Percentiles rank a stretch among this genome's conserved stretches.
Evolutionary conservation across 352 stramenopile genomes (phyloP).

Genomic region (Phytophthora colocasiae): DNA sequence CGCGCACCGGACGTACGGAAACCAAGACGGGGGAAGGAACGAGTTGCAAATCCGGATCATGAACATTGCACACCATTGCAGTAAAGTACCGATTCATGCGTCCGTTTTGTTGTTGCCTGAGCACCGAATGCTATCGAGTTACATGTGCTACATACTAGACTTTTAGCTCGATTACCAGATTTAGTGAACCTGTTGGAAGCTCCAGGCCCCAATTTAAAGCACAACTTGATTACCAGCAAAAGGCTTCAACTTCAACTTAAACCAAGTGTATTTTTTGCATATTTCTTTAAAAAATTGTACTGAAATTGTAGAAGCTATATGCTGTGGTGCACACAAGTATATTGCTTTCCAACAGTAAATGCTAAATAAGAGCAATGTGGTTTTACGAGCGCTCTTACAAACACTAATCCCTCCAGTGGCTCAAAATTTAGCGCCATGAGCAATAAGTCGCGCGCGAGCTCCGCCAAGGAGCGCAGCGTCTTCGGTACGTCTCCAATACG

Average conservation of each 20-base stretch:
- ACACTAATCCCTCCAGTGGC: constrained; percentile 16
- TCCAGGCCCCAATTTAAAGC: no score
- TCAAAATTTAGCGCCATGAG: constrained; percentile 35
- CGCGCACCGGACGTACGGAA: not conserved
- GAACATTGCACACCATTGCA: constrained; percentile 12
- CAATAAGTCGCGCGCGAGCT: constrained; percentile 64
- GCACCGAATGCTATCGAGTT: not conserved
- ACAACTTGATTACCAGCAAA: no score
- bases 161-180: not conserved
- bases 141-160: not conserved
- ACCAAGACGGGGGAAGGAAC: constrained; percentile 8
- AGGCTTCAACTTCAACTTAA: constrained; percentile 9
- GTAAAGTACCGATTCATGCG: not conserved
- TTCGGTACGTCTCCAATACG: constrained; percentile 62
- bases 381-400: constrained; percentile 5
- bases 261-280: not conserved
- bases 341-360: not conserved
- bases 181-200: no score
- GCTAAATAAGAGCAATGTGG: not conserved
- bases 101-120: constrained; percentile 6
- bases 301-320: not conserved
- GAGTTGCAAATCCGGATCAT: constrained; percentile 7
- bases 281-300: not conserved
- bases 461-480: constrained; percentile 87
- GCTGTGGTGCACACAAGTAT: not conserved